A percentile compares a stretch with the other conserved stretches of the same genome.
Conservation (phyloP, 2,329 filamentous ascomycete genomes). For the Fusarium torreyae region DNA sequence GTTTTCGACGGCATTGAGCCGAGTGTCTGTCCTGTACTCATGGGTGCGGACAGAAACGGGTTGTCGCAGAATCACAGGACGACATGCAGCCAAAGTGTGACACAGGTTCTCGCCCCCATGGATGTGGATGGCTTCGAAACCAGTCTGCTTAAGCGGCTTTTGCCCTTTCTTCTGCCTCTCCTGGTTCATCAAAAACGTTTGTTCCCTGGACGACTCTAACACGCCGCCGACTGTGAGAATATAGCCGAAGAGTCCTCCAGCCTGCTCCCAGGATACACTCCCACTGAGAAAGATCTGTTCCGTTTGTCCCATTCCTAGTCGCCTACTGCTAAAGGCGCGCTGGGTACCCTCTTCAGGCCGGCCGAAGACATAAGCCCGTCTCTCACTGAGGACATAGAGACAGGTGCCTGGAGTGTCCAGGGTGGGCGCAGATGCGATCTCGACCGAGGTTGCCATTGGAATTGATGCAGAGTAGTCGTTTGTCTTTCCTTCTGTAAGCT, state of each 20-base stretch:
- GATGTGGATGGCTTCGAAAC: slow-evolving; percentile 68
- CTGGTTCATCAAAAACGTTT: slow-evolving; percentile 57
- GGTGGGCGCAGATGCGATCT: slow-evolving; percentile 86
- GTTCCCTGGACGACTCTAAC: slow-evolving; percentile 63
- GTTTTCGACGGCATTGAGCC: slow-evolving; percentile 47
- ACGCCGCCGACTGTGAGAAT: slow-evolving; percentile 86
- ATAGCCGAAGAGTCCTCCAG: slow-evolving; percentile 87
- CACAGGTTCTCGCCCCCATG: slow-evolving; percentile 86
- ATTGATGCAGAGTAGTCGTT: not conserved
- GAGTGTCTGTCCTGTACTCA: slow-evolving; percentile 72
- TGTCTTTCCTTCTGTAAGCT: not conserved
- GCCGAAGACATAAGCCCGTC: slow-evolving; percentile 88
- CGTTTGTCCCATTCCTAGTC: slow-evolving; percentile 74
- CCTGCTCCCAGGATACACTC: slow-evolving; percentile 79
- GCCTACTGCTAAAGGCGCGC: slow-evolving; percentile 79
- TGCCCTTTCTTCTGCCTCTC: slow-evolving; percentile 59
- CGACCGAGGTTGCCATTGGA: slow-evolving; percentile 80
- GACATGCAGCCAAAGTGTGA: slow-evolving; percentile 84
- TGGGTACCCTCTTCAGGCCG: slow-evolving; percentile 88
- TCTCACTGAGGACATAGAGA: slow-evolving; percentile 84
- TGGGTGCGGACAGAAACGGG: slow-evolving; percentile 80
- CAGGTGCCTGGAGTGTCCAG: slow-evolving; percentile 88
- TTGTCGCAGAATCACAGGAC: slow-evolving; percentile 89
- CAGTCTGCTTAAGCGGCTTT: slow-evolving; percentile 45
- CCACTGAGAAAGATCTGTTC: slow-evolving; percentile 89